Base-by-base conservation (phyloP, 2,329 filamentous ascomycete species). In the Stachybotrys elegans region DNA sequence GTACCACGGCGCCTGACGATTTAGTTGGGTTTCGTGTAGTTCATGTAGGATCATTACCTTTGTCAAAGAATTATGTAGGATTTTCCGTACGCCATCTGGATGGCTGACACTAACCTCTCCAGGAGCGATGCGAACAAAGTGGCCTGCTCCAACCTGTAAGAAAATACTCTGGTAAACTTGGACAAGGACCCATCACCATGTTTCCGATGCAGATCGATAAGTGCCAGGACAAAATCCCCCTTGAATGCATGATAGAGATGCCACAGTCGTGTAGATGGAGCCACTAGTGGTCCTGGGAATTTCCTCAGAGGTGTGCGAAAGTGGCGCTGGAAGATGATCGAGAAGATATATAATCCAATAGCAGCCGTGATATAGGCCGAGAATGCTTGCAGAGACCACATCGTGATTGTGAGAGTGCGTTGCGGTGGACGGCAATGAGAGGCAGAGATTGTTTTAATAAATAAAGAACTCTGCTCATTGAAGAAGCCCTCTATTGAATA, bases 71-170 rank as follows among this genome's bases (percentile, higher is more conserved):
- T 22, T 34, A 1, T 36, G 12, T 3, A 50, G 43, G 8, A 52
- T 25, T 9, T 41, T 41, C 20, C 22, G 40, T 37, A 48, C 29
- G 19, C 19, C 43, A 19, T 48, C 46, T 3, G 58, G 51, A 25
- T 60, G 52, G 40, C 57, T 61, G 49, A 70, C 74, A 4, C 68
- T 65, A 8, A 75, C 61, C 50, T 74, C 69, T 47, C 70, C 59
- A 3, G 71, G 71, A 8, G 61, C 62, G 27, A 72, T 54, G 8
- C 72, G 67, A 13, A 75, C 69, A 3, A 74, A 60, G 2, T 61
- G 58, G 7, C 71, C 71, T 46, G 17, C 9, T 11, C 31, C 14
- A 6, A 37, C 12, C 35, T 37, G 12, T 6, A 37, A 17, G n/a
- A 19, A 37, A 12, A 4, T 19, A 37, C 21, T 35, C 32, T 11